phyloP scores from a whole-genome alignment of 192 early-diverging fungal genomes.

The Rhizophagus clarus region DNA sequence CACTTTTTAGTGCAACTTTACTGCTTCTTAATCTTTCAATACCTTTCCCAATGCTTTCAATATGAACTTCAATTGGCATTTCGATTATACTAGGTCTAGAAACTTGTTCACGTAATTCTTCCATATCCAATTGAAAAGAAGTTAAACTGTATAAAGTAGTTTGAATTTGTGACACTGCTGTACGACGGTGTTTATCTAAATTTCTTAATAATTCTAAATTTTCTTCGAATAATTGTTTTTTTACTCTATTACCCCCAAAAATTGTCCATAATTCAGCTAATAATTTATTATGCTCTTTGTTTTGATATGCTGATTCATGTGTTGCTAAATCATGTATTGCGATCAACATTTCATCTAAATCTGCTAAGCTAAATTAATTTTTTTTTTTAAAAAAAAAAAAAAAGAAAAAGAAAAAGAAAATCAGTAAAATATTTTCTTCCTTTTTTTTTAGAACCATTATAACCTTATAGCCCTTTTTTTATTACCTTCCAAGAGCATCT shows the following conservation, averaged over 20 bases:
- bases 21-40: constrained; percentile 41
- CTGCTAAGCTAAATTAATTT: constrained; percentile 33
- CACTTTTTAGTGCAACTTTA: constrained; percentile 36
- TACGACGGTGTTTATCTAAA: constrained; percentile 46
- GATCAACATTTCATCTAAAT: constrained; percentile 43
- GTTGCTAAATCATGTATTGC: constrained; percentile 49
- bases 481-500: constrained; percentile 36
- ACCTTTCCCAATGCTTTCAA: constrained; percentile 44
- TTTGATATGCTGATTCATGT: constrained; percentile 45
- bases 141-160: constrained; percentile 48
- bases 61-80: constrained; percentile 44
- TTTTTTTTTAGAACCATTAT: background rate
- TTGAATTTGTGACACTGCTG: constrained; percentile 43
- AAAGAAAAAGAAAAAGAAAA: constrained; percentile 7
- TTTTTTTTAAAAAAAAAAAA: no score
- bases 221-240: constrained; percentile 37
- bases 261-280: constrained; percentile 41
- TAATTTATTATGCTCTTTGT: constrained; percentile 27
- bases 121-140: constrained; percentile 55
- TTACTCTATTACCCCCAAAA: constrained; percentile 38
- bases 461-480: constrained; percentile 1
- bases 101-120: constrained; percentile 48
- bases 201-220: constrained; percentile 44
- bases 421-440: no score
- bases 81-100: constrained; percentile 35